phyloP scores from a whole-genome alignment of 2,329 filamentous ascomycete genomes.

The Trichoderma sp. region DNA sequence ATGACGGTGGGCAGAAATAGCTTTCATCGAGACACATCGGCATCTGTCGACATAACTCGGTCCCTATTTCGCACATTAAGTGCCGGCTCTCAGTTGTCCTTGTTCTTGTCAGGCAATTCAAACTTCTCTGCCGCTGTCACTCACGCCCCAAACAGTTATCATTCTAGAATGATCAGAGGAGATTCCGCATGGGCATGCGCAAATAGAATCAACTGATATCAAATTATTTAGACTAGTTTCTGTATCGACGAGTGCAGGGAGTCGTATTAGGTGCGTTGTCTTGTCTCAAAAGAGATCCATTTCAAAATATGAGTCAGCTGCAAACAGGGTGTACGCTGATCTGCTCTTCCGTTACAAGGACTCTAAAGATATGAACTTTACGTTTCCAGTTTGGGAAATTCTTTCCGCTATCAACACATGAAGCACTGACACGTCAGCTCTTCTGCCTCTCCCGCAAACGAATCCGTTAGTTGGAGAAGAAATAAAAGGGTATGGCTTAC shows the following conservation, averaged over 20 bases:
- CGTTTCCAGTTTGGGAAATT: background rate
- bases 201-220: background rate
- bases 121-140: background rate
- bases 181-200: background rate
- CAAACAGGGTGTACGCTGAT: too few relatives aligned
- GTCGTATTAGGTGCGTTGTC: background rate
- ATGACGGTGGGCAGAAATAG: too few relatives aligned
- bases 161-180: background rate
- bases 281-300: background rate
- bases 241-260: background rate
- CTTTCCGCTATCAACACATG: background rate
- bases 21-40: background rate
- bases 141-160: background rate
- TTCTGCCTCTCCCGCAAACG: background rate
- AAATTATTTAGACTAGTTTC: background rate
- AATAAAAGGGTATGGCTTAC: background rate
- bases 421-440: background rate
- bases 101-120: background rate
- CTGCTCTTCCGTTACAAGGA: background rate
- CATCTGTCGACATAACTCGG: background rate
- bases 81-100: background rate
- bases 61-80: background rate
- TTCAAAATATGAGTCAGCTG: background rate
- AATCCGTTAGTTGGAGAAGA: background rate
- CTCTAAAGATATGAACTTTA: background rate